A percentile compares a stretch with the other conserved stretches of the same genome.
Conservation (phyloP, 805 yeast species). For the Pichia kluyveri region DNA sequence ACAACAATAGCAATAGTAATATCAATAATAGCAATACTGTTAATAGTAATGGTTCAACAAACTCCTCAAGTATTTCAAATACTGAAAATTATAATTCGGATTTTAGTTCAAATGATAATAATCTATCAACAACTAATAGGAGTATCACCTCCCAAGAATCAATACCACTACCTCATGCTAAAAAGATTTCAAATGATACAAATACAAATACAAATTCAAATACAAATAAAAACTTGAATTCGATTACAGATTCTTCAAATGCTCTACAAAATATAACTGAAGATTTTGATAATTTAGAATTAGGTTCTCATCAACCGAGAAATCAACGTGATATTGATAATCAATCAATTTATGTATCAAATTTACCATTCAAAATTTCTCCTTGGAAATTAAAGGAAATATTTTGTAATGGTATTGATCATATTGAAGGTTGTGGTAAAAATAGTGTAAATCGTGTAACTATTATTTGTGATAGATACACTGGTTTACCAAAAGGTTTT, state of each 20-base stretch:
- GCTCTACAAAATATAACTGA: not conserved
- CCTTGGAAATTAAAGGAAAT: slow-evolving; percentile 72
- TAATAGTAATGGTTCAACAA: not conserved
- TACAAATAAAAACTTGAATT: no score
- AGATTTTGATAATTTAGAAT: not conserved
- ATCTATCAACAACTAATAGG: no score
- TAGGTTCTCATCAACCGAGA: slow-evolving; percentile 26
- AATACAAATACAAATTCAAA: no score
- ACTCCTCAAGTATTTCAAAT: no score
- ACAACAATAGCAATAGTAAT: not conserved
- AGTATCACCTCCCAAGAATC: no score
- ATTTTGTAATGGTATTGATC: slow-evolving; percentile 51
- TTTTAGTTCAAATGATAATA: no score
- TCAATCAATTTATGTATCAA: slow-evolving; percentile 73
- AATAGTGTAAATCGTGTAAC: slow-evolving; percentile 65
- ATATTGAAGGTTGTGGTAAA: slow-evolving; percentile 4
- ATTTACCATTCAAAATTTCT: slow-evolving; percentile 68
- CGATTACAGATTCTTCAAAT: not conserved
- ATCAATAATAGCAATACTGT: not conserved
- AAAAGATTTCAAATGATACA: no score
- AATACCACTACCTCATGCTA: no score
- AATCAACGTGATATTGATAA: slow-evolving; percentile 54
- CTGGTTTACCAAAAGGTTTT: slow-evolving; percentile 79
- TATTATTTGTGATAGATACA: slow-evolving; percentile 55
- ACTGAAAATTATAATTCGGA: no score